Conservation (phyloP, 2,329 filamentous ascomycete species). For the Verticillium longisporum region DNA sequence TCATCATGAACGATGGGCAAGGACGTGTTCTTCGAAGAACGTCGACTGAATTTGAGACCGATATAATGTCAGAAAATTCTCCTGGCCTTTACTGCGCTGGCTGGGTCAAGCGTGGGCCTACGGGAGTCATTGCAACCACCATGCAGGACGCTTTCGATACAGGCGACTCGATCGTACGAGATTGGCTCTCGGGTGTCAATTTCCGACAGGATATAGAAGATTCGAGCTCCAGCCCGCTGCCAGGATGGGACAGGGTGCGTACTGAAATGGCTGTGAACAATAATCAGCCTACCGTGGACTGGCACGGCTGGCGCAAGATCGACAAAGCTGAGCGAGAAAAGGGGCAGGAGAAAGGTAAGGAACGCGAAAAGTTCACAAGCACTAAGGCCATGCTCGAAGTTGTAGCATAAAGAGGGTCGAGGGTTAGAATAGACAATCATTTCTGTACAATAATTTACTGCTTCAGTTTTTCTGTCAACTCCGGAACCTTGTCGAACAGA, state of each 20-base stretch:
- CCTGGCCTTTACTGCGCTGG: conserved; percentile 86
- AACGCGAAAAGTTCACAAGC: conserved; percentile 63
- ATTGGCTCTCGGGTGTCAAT: conserved; percentile 50
- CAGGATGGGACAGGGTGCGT: conserved; percentile 73
- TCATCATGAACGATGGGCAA: conserved; percentile 74
- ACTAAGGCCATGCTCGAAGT: conserved; percentile 47
- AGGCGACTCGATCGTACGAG: conserved; percentile 73
- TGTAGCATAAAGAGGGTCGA: background rate
- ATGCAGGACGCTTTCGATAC: conserved; percentile 93
- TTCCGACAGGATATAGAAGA: conserved; percentile 26
- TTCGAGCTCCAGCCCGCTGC: background rate
- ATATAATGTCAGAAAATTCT: conserved; percentile 33
- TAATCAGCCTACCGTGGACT: conserved; percentile 60
- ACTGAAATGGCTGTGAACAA: conserved; percentile 44
- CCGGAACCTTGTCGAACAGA: conserved; percentile 90
- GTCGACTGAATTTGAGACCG: conserved; percentile 18
- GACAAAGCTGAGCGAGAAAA: conserved; percentile 67
- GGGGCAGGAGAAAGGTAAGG: conserved; percentile 64
- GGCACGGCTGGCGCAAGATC: conserved; percentile 80
- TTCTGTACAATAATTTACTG: conserved; percentile 1
- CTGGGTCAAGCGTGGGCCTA: conserved; percentile 93
- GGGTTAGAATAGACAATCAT: background rate
- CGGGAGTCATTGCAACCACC: conserved; percentile 90
- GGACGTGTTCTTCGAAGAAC: conserved; percentile 56
- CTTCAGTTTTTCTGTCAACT: conserved; percentile 93